A percentile compares a stretch with the other conserved stretches of the same genome.
Conservation (phyloP, 169 alveolate genomes). For the Theileria orientalis region DNA sequence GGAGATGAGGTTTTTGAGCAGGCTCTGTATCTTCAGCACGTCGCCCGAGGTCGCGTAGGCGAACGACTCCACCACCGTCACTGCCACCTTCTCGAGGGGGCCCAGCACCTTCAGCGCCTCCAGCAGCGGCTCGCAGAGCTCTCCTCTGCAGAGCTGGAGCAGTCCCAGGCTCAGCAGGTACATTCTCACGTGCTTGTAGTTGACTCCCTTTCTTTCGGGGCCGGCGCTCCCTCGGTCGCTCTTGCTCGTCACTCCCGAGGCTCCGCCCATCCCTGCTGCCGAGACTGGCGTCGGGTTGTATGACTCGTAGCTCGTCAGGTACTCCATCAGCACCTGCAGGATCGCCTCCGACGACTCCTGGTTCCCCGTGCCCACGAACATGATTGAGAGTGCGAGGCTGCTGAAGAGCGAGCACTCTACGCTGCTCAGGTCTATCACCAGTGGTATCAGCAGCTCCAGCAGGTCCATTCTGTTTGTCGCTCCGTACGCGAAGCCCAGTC, state of each 20-base stretch:
- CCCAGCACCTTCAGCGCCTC: constrained; percentile 85
- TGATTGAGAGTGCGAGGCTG: constrained; percentile 93
- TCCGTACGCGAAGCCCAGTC: constrained; percentile 97
- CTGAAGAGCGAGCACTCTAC: constrained; percentile 94
- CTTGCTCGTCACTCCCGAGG: not conserved
- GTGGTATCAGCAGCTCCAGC: constrained; percentile 84
- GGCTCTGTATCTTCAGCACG: constrained; percentile 92
- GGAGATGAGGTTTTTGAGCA: constrained; percentile 79
- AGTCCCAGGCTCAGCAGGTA: constrained; percentile 84
- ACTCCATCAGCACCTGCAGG: constrained; percentile 87
- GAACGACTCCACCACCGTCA: constrained; percentile 87
- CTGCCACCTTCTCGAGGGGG: constrained; percentile 64
- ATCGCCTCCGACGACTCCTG: constrained; percentile 93
- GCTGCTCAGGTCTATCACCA: constrained; percentile 83
- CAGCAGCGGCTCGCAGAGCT: constrained; percentile 86
- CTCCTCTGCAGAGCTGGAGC: constrained; percentile 88
- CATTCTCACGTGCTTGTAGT: not conserved
- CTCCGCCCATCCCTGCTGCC: no score
- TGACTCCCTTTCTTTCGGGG: no score
- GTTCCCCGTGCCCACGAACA: constrained; percentile 94
- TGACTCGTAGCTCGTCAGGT: constrained; percentile 41
- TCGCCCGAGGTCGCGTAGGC: constrained; percentile 99
- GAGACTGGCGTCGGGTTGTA: constrained; percentile 38
- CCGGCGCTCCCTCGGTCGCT: not conserved
- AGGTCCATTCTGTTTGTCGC: constrained; percentile 94